Evolutionary conservation across 805 yeast genomes (phyloP).

Genomic region (Ogataea thermomethanolica): DNA sequence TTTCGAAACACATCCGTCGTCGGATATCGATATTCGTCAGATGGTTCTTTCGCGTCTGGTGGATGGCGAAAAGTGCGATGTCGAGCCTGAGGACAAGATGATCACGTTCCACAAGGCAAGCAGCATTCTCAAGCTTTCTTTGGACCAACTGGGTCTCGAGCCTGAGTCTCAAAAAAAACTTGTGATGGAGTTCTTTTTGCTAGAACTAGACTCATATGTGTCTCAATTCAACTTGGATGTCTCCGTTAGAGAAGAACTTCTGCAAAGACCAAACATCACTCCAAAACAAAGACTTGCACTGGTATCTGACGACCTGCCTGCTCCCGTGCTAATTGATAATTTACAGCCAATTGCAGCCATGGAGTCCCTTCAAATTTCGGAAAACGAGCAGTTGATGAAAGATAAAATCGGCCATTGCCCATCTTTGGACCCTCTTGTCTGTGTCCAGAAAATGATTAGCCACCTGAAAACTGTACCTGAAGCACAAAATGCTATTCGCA

Average conservation of each 20-base stretch:
- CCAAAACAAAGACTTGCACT: slow-evolving; percentile 1
- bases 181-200: slow-evolving; percentile 2
- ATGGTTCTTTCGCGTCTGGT: slow-evolving; percentile 5
- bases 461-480: neutral
- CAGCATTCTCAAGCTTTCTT: slow-evolving; percentile 1
- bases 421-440: neutral
- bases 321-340: neutral
- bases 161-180: neutral
- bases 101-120: slow-evolving; percentile 6
- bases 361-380: neutral
- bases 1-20: slow-evolving; percentile 13
- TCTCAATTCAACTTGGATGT: neutral
- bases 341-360: slow-evolving; percentile 2
- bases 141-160: neutral
- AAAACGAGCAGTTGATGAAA: slow-evolving; percentile 3
- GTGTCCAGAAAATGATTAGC: neutral
- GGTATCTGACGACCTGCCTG: slow-evolving; percentile 1
- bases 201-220: slow-evolving; percentile 5
- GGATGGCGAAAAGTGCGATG: slow-evolving; percentile 8
- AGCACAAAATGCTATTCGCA: slow-evolving; percentile 2
- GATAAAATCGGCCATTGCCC: slow-evolving; percentile 6
- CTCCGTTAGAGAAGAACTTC: neutral
- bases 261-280: neutral
- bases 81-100: slow-evolving; percentile 6
- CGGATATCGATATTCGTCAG: slow-evolving; percentile 1